Base-by-base conservation (phyloP, 2,329 filamentous ascomycete genomes). In the Cryphonectria nitschkei region DNA sequence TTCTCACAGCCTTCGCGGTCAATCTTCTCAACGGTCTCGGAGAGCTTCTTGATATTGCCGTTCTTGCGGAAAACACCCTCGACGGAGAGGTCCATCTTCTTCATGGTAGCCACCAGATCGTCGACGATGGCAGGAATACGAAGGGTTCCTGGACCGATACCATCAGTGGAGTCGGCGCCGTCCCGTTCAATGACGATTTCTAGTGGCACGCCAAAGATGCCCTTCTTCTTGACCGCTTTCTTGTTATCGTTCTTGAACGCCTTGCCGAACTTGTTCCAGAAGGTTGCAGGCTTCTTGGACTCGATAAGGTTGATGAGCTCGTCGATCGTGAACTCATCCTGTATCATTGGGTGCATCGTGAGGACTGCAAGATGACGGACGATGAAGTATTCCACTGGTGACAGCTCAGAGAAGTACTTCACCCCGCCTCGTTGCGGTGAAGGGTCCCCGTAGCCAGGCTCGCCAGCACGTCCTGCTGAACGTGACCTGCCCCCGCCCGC, bases 21-120 rank as follows among this genome's bases (percentile, higher is more conserved):
- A 74, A 99, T 94, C 76, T 91, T 86, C 69, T 97, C 93, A 54
- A 94, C 91, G 8, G 97, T 85, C 73, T 97, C 95, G 75, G 93
- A 93, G 61, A 98, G 86, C 75, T 95, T 93, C 80, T 96, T 95
- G 83, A 99, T 98, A 81, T 98, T 99, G 76, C 96, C 96, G 77
- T 98, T 99, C 87, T 99, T 99, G 76, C 96, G 91, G 88, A 99
- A 99, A 32, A 99, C 95, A 76, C 96, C 96, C 81, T 99, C 96
- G 1, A 99, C 94, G 1, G 95, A 98, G 84, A 99, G 94, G 80
- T 99, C 96, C 94, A 99, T 98, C 81, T 95, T 96, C 76, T 95
- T 91, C 93, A 99, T 97, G 16, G 95, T 94, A 4, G 93, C 92
- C 52, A 99, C 92, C 65, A 95, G 91, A 79, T 98, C 95, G 77